Evolutionary conservation across 768 basidiomycete genomes (phyloP), one percentile per base, ranked within the genome.

Genomic region (Mrakia frigida): DNA sequence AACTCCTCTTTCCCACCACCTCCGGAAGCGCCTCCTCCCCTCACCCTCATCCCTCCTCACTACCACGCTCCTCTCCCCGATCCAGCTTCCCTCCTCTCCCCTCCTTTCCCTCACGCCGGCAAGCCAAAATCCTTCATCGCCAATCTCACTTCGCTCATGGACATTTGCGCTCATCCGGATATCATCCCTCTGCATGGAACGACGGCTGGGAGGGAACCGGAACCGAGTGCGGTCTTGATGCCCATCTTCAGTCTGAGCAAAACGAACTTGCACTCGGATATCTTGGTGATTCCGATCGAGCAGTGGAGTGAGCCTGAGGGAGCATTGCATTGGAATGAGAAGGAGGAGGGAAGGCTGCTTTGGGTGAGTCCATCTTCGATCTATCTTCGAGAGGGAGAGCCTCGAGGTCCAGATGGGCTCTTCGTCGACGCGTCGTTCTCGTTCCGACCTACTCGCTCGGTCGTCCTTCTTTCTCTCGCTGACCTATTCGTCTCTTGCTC

Each of bases 151-250:
- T 71, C 68, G 7, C 74, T 81, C 18, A 83, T 83, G 81, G 82
- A 85, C 77, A 77, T 84, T 31, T 85, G 84, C 80, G 73, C 80
- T 16, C 82, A 84, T 72, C 84, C 84, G 25, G 81, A 83, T 65
- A 78, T 79, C 59, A 80, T 83, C 75, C 78, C 78, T n/a, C 71
- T 82, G 35, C 84, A 84, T 80, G 84, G 84, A 14, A 80, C 83
- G 72, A 82, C 83, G 21, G 75, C 80, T 10, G 78, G 79, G 13
- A 76, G 78, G 31, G 78, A 80, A 13, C 79, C 82, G 52, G 78
- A 79, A n/a, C 82, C 82, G 73, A 43, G 53, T 7, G 21, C 52
- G 28, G 65, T 67, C 14, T 74, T 82, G 35, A 79, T 77, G n/a
- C 81, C 82, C 10, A 79, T 83, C 28, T 83, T 81, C 71, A 78